These are phyloP conservation scores for Ceratocystis eucalypticola DNA, from an alignment of 2,329 filamentous ascomycete species.

Conservation along the genomic window DNA sequence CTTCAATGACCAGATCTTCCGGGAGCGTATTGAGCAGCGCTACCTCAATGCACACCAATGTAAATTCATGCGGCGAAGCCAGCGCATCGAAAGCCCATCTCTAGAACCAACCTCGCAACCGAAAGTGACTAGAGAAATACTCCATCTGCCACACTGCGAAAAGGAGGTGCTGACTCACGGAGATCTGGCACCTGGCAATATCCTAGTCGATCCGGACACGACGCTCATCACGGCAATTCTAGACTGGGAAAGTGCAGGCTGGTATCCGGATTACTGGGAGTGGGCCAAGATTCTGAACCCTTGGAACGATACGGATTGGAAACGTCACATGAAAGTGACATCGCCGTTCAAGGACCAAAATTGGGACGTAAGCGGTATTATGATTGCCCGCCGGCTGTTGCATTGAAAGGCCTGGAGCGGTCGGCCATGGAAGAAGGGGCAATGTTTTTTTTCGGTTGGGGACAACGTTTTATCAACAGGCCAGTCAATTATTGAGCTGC, in stretches of 20 bases:
- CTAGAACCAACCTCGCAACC: not conserved
- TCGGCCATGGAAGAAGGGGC: too few species aligned
- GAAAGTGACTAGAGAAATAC: not conserved
- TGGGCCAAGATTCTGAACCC: slow-evolving; percentile 23
- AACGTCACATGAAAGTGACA: slow-evolving; percentile 5
- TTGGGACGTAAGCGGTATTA: slow-evolving; percentile 1
- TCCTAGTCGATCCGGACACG: slow-evolving; percentile 26
- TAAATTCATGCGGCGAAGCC: not conserved
- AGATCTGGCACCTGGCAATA: slow-evolving; percentile 27
- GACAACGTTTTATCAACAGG: too few species aligned
- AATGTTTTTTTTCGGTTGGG: too few species aligned
- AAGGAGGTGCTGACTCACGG: slow-evolving; percentile 26
- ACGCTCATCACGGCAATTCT: slow-evolving; percentile 40
- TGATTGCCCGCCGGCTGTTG: not conserved
- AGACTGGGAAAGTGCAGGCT: slow-evolving; percentile 40
- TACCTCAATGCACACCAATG: slow-evolving; percentile 17
- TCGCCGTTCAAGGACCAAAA: slow-evolving; percentile 1
- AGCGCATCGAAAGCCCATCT: too few species aligned
- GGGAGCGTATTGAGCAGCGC: slow-evolving; percentile 16
- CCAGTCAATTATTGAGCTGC: too few species aligned
- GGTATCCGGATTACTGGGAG: slow-evolving; percentile 28
- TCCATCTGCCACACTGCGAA: slow-evolving; percentile 21
- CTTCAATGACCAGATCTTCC: not conserved
- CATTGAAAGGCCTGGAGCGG: not conserved
- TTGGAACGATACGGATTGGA: slow-evolving; percentile 7